Evolutionary conservation across 1,284 basidiomycete genomes (phyloP), one percentile per base, ranked within the genome.

Genomic region (Microbotryomycetes sp.): DNA sequence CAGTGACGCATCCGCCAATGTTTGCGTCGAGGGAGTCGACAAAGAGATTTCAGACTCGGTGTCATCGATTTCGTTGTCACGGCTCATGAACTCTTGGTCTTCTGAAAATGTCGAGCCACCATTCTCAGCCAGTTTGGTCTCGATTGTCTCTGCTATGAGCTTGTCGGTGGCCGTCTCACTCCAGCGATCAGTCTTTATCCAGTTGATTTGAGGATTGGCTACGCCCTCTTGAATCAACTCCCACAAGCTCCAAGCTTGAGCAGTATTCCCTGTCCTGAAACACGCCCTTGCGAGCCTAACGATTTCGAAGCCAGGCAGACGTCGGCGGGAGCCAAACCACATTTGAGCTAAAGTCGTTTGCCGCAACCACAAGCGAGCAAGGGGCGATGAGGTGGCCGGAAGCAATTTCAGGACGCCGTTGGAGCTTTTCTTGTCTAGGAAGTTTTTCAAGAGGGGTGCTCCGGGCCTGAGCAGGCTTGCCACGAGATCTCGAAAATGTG

Each of bases 261-360:
- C 47, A 2, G 42, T 32, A 4, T 47, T 23, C 19, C 53, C 54
- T 7, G 31, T 25, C 23, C 60, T 54, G 22, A 60, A 58, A 15
- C 23, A 19, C 6, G 22, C 29, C 22, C 52, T 45, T 2, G 51
- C 30, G 1, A 26, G 26, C 4, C 22, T 16, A 3, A 56, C 26
- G 16, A 68, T 30, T 6, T n/a, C 59, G 3, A 60, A 22, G 4
- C 55, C 66, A 1, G 61, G 59, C 4, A 19, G 9, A 42, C 36
- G 36, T 42, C 12, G 12, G 19, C 45, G 19, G 22, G 30, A 0
- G 46, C 16, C 4, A 45, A 23, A 59, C 57, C 62, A 66, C 26
- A 23, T 25, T 49, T 66, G 64, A 0, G 64, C 66, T 54, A 65
- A 63, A 9, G 54, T 4, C 51, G 58, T 55, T 49, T 68, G 66